Conservation (phyloP, 257 asterid species). For the Asclepias syriaca region DNA sequence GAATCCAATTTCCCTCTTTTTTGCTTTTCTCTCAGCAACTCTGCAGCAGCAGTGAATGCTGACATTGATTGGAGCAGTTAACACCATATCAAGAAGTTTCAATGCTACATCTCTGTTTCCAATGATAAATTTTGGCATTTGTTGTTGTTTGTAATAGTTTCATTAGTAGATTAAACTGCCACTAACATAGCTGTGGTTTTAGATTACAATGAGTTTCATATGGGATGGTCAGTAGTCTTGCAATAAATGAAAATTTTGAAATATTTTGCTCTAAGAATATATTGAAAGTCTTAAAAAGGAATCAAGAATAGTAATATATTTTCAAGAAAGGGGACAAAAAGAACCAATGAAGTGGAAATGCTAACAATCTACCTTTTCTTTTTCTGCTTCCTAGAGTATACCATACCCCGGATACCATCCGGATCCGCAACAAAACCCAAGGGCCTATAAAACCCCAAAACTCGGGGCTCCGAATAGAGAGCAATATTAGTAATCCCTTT, state of each 20-base stretch:
- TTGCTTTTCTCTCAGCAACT: too few relatives aligned
- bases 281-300: too few relatives aligned
- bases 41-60: neutral
- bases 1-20: neutral
- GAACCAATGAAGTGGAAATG: too few relatives aligned
- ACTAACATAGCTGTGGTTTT: neutral
- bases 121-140: neutral
- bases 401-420: slow-evolving; percentile 93
- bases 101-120: neutral
- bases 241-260: too few relatives aligned
- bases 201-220: neutral
- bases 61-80: neutral
- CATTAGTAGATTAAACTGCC: neutral
- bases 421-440: slow-evolving; percentile 92
- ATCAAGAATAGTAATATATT: too few relatives aligned
- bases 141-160: neutral
- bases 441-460: slow-evolving; percentile 81
- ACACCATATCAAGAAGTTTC: neutral
- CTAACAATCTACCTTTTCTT: slow-evolving; percentile 15
- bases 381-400: slow-evolving; percentile 58
- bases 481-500: slow-evolving; percentile 80
- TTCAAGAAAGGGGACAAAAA: too few relatives aligned
- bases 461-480: slow-evolving; percentile 95
- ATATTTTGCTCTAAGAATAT: too few relatives aligned
- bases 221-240: too few relatives aligned